These are phyloP conservation scores for Linnemannia schmuckeri DNA, from an alignment of 192 early-diverging fungal species.

Conservation along the genomic window DNA sequence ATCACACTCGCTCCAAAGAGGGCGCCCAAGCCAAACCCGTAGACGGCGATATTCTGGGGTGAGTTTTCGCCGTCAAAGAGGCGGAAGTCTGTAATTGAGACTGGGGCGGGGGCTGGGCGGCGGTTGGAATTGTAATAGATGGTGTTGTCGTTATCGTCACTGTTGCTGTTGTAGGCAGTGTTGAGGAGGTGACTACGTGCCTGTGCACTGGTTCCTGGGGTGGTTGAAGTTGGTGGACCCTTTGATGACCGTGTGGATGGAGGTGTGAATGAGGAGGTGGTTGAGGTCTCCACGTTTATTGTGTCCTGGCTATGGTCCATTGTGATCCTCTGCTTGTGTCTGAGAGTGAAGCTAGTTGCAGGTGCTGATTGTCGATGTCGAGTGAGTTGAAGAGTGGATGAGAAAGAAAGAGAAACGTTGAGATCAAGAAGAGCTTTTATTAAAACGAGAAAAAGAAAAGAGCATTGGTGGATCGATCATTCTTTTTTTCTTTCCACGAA, in stretches of 20 bases:
- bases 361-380: no score
- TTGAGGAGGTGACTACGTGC: background rate
- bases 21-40: slow-evolving; percentile 78
- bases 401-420: background rate
- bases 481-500: background rate
- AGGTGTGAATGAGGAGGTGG: slow-evolving; percentile 15
- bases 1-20: slow-evolving; percentile 68
- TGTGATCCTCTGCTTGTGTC: background rate
- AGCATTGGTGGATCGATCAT: background rate
- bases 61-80: slow-evolving; percentile 77
- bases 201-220: background rate
- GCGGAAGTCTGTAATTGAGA: slow-evolving; percentile 60
- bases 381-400: background rate
- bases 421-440: no score
- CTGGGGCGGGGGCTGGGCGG: background rate
- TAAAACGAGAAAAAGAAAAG: background rate
- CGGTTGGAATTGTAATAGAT: slow-evolving; percentile 7
- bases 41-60: slow-evolving; percentile 85
- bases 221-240: background rate
- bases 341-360: no score
- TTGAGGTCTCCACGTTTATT: slow-evolving; percentile 28
- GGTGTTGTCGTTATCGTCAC: background rate
- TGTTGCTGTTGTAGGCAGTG: slow-evolving; percentile 3
- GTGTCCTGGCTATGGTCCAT: slow-evolving; percentile 14
- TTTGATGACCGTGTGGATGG: background rate